phyloP scores from a whole-genome alignment of 352 stramenopile genomes.

The Phytophthora agathidicida region DNA sequence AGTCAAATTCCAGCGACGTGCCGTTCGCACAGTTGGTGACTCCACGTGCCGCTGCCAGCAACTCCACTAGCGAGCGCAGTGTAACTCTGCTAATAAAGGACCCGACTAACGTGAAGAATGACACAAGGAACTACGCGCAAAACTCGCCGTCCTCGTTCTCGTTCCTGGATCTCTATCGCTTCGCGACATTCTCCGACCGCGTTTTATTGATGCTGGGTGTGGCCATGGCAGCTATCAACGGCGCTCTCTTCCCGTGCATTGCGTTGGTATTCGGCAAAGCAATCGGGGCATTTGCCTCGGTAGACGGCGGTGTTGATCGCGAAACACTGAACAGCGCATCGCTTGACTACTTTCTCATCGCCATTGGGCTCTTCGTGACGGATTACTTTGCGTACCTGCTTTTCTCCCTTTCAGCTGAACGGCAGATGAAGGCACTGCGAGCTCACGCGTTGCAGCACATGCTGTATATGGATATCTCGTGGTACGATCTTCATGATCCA shows the following conservation, averaged over 20 bases:
- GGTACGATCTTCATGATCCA: slow-evolving; percentile 36
- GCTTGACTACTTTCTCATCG: slow-evolving; percentile 32
- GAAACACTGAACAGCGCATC: slow-evolving; percentile 24
- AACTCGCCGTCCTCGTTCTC: slow-evolving; percentile 1
- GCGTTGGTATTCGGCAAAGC: slow-evolving; percentile 39
- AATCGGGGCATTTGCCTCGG: slow-evolving; percentile 37
- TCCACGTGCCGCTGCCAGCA: background rate
- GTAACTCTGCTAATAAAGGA: slow-evolving; percentile 5
- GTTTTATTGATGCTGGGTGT: slow-evolving; percentile 23
- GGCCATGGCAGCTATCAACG: slow-evolving; percentile 28
- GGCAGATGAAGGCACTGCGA: slow-evolving; percentile 40
- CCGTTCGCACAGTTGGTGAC: slow-evolving; percentile 15
- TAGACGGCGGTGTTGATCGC: slow-evolving; percentile 20
- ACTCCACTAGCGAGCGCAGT: background rate
- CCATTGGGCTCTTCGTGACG: slow-evolving; percentile 32
- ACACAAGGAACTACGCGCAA: background rate
- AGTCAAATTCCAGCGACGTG: background rate
- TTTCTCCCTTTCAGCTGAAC: slow-evolving; percentile 35
- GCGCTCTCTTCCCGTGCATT: slow-evolving; percentile 26
- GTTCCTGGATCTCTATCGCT: slow-evolving; percentile 34
- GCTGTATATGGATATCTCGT: slow-evolving; percentile 41
- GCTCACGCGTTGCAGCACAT: slow-evolving; percentile 35
- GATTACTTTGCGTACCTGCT: slow-evolving; percentile 34
- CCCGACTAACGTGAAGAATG: slow-evolving; percentile 5
- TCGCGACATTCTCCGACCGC: slow-evolving; percentile 24